phyloP scores from a whole-genome alignment of 164 flowering plant genomes.

The Echeveria elegans region DNA sequence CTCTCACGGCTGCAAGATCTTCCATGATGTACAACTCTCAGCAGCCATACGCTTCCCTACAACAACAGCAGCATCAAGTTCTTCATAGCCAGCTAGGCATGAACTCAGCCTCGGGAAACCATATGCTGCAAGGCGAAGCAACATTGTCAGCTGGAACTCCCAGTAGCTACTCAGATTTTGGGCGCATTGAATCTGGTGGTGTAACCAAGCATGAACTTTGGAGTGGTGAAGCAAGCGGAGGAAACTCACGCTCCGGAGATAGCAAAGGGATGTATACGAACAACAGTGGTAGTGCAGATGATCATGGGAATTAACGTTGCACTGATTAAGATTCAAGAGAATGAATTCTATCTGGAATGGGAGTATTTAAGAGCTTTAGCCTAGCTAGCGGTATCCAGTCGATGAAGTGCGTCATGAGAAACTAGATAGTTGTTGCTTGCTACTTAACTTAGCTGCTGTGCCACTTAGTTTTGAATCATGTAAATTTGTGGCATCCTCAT shows the following conservation, averaged over 20 bases:
- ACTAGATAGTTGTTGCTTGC: too few species aligned
- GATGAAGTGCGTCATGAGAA: too few species aligned
- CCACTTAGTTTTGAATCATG: too few species aligned
- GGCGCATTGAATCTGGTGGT: conserved; percentile 30
- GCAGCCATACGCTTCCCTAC: conserved; percentile 54
- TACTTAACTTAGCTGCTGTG: too few species aligned
- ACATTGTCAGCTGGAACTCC: conserved; percentile 10
- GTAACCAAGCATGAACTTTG: conserved; percentile 62
- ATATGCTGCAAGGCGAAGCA: conserved; percentile 54
- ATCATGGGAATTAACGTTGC: conserved; percentile 49
- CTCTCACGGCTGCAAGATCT: conserved; percentile 83
- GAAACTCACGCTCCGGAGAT: conserved; percentile 41
- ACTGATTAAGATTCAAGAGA: neutral
- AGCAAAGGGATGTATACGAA: conserved; percentile 68
- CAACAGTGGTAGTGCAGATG: conserved; percentile 47
- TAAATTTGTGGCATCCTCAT: too few species aligned
- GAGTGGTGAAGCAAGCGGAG: conserved; percentile 45
- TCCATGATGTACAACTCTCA: conserved; percentile 61
- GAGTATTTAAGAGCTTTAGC: neutral
- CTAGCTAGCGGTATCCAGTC: too few species aligned
- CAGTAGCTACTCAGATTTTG: conserved; percentile 55
- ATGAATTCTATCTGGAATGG: neutral
- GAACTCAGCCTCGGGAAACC: conserved; percentile 68
- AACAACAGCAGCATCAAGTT: conserved; percentile 65
- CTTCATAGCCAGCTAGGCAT: conserved; percentile 70